These are phyloP conservation scores for Ogataea nakhonphanomensis DNA, from an alignment of 805 yeast genomes.

Conservation along the genomic window DNA sequence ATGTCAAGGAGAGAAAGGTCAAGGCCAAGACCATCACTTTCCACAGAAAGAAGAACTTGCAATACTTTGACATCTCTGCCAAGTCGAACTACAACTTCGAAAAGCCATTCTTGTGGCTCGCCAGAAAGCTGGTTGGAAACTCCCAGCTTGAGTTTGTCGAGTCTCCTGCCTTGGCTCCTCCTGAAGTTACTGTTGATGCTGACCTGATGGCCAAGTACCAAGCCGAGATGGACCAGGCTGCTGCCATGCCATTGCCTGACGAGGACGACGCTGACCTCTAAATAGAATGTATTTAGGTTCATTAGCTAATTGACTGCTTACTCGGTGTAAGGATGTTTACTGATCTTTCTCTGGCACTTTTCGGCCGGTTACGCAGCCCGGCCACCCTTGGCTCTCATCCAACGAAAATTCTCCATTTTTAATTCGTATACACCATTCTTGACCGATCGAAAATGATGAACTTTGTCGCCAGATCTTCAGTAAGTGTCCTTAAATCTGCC, in stretches of 20 bases:
- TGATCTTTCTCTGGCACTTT: neutral
- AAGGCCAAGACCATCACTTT: conserved; percentile 99
- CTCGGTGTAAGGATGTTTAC: conserved; percentile 6
- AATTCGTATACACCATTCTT: neutral
- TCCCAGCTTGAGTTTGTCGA: conserved; percentile 98
- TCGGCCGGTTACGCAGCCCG: conserved; percentile 9
- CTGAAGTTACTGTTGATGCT: conserved; percentile 96
- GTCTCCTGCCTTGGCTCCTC: conserved; percentile 99
- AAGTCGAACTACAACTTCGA: conserved; percentile 99
- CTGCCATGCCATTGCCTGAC: conserved; percentile 99
- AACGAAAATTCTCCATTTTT: conserved; percentile 12
- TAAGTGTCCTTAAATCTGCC: conserved; percentile 13
- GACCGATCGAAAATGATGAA: conserved; percentile 20
- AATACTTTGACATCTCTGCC: conserved; percentile 99
- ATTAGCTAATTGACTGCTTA: neutral
- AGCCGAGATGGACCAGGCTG: conserved; percentile 99
- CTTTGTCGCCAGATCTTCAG: conserved; percentile 23
- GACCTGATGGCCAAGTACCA: conserved; percentile 97
- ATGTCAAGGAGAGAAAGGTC: conserved; percentile 99
- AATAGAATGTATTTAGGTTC: conserved; percentile 19
- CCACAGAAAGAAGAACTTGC: conserved; percentile 99
- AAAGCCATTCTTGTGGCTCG: conserved; percentile 99
- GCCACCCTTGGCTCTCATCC: conserved; percentile 6
- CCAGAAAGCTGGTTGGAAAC: conserved; percentile 98
- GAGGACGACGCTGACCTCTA: conserved; percentile 99